Evolutionary conservation across 768 basidiomycete species (phyloP).

Genomic region (Pleurotus citrinopileatus): DNA sequence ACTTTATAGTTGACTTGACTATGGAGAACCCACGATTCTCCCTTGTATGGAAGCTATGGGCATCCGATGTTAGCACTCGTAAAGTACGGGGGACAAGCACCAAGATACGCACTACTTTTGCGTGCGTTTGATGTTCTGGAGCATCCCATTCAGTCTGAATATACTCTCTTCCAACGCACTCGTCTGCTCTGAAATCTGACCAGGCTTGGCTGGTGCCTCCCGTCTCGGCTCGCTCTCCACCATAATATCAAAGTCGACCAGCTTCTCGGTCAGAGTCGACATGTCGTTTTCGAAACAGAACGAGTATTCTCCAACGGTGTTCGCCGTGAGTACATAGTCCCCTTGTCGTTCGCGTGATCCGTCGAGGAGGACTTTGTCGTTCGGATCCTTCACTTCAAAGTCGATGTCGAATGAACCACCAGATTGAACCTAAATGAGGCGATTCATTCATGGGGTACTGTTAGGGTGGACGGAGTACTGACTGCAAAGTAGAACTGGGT

Average conservation of each 20-base stretch:
- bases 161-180: conserved; percentile 93
- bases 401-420: conserved; percentile 97
- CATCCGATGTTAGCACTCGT: background rate
- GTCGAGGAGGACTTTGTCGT: conserved; percentile 82
- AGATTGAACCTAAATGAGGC: conserved; percentile 73
- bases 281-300: conserved; percentile 99
- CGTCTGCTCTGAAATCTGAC: conserved; percentile 90
- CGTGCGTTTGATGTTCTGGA: conserved; percentile 86
- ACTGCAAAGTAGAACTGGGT: conserved; percentile 97
- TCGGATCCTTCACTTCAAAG: conserved; percentile 90
- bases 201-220: conserved; percentile 83
- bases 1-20: conserved; percentile 90
- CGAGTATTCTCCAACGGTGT: conserved; percentile 84
- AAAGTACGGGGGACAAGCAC: background rate
- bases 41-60: conserved; percentile 82
- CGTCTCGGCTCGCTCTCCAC: conserved; percentile 95
- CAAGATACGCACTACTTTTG: conserved; percentile 82
- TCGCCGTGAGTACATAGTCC: conserved; percentile 96
- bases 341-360: conserved; percentile 90
- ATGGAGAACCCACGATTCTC: conserved; percentile 93
- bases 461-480: conserved; percentile 25
- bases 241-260: conserved; percentile 97
- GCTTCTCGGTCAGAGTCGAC: conserved; percentile 89
- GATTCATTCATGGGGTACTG: background rate
- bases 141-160: conserved; percentile 82